Evolutionary conservation across 1,284 basidiomycete species (phyloP), one percentile per base, ranked within the genome.

Genomic region (Porphyrellus sp.): DNA sequence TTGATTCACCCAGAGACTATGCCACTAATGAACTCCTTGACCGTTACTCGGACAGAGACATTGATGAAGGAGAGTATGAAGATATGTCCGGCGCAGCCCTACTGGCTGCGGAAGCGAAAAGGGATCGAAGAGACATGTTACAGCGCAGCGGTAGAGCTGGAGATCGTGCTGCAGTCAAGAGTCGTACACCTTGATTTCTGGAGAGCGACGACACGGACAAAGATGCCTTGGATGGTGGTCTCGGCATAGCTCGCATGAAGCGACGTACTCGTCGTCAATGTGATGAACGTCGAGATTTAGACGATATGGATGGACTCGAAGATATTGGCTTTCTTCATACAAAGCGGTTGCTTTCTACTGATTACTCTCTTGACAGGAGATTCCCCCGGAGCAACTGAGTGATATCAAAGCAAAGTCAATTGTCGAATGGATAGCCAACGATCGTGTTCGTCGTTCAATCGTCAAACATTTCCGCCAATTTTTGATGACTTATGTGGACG

Each of bases 331-430:
- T 33, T 20, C 23, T 39, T 51, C 20, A 38, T 46, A 13, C 9
- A n/a, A 11, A n/a, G 31, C 54, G 25, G 34, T 27, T 33, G n/a
- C 30, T 28, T 38, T 50, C n/a, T 46, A 24, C 31, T 52, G 27
- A 56, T 51, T 53, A 47, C 39, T 52, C 34, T 13, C 21, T 51
- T 15, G 28, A n/a, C 64, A 98, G 84, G 95, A 98, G 70, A 78
- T 99, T 52, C 93, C 95, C 0, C 73, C 98, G 42, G 96, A 99
- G 68, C 94, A 99, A 74, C 77, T 99, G 13, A 92, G 91, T 58
- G 96, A 99, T 65, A 92, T 99, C 77, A 98, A 98, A 70, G 92
- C 95, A 28, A 92, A 95, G 64, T 94, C 93, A 18, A 93, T 99
- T 50, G 90, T 91, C 8, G 94, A 97, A 70, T 99, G 97, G 97